Percentiles rank a stretch among this genome's conserved stretches.
Conservation (phyloP, 2,329 filamentous ascomycete genomes). For the Pyrenophora teres region DNA sequence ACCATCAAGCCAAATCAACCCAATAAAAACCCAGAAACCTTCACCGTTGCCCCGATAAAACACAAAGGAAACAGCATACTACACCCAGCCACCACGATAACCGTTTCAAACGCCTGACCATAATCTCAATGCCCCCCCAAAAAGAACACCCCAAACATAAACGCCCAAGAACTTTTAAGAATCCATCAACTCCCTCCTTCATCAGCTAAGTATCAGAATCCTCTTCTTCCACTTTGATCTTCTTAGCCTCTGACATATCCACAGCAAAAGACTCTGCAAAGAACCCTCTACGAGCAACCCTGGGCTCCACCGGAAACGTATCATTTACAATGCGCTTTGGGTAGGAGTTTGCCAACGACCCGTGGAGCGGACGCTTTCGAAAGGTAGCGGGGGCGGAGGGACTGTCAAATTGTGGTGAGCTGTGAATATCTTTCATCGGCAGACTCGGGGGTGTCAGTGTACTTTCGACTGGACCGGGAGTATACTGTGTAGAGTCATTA, state of each 20-base stretch:
- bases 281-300: too few relatives aligned
- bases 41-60: too few relatives aligned
- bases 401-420: not conserved
- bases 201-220: not conserved
- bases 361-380: not conserved
- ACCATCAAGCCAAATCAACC: too few relatives aligned
- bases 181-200: too few relatives aligned
- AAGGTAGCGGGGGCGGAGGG: not conserved
- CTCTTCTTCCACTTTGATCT: not conserved
- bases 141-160: not conserved
- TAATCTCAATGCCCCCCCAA: not conserved
- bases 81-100: not conserved
- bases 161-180: too few relatives aligned
- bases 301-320: not conserved
- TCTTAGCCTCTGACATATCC: not conserved
- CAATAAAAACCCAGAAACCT: too few relatives aligned
- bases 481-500: not conserved
- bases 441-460: not conserved
- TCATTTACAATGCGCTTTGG: not conserved
- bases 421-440: not conserved
- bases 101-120: not conserved
- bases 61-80: not conserved
- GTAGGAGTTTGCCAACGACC: not conserved
- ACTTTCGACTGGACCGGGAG: not conserved
- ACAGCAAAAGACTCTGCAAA: too few relatives aligned